Evolutionary conservation across 257 asterid genomes (phyloP).

Genomic region (Leonotis leonurus): DNA sequence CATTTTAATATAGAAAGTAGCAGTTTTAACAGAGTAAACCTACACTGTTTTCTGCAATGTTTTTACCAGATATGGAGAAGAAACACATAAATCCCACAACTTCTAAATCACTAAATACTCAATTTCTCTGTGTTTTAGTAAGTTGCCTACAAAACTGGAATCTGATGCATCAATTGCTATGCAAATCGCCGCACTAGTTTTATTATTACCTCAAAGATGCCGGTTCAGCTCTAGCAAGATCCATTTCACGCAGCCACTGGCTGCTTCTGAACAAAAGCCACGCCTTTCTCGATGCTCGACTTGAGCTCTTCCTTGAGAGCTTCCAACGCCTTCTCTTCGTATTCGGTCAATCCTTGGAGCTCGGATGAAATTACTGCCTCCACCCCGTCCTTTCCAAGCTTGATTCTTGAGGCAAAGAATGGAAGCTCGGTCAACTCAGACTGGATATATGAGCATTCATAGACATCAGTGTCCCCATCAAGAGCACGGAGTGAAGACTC

Average conservation of each 20-base stretch:
- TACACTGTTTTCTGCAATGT: constrained; percentile 15
- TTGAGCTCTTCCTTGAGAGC: constrained; percentile 74
- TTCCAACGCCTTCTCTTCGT: constrained; percentile 72
- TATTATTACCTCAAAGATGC: constrained; percentile 19
- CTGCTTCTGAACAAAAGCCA: constrained; percentile 53
- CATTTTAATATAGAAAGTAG: background rate
- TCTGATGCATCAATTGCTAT: constrained; percentile 8
- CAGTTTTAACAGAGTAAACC: constrained; percentile 5
- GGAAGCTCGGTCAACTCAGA: constrained; percentile 70
- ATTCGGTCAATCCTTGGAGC: constrained; percentile 66
- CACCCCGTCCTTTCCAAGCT: constrained; percentile 69
- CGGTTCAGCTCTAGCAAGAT: constrained; percentile 2
- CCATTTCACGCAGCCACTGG: constrained; percentile 47
- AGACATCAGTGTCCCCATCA: constrained; percentile 74
- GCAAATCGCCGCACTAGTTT: constrained; percentile 15
- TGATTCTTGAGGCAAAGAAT: constrained; percentile 79
- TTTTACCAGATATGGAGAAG: constrained; percentile 1
- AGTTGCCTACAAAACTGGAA: constrained; percentile 47
- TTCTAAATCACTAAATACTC: constrained; percentile 34
- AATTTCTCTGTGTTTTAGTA: constrained; percentile 14
- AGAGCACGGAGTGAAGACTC: constrained; percentile 88
- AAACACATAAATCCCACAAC: constrained; percentile 20
- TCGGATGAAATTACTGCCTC: constrained; percentile 67
- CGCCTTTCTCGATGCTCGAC: constrained; percentile 80
- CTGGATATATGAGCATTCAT: constrained; percentile 64